Percentiles rank a stretch among this genome's conserved stretches.
Conservation (phyloP, 139 green algal species). For the Edaphochlamys debaryana region DNA sequence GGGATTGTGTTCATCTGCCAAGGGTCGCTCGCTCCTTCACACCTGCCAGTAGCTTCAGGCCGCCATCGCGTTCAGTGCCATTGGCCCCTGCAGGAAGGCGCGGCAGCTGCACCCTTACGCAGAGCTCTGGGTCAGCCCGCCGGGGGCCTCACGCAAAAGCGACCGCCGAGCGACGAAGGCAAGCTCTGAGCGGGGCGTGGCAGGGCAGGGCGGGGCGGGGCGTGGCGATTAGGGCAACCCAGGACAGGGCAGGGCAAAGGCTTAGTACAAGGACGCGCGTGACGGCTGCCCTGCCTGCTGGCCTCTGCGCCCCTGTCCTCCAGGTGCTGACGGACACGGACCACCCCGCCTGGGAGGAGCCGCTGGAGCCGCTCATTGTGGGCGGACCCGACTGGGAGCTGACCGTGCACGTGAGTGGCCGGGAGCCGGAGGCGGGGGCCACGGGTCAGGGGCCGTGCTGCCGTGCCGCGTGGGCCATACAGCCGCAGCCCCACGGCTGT, state of each 20-base stretch:
- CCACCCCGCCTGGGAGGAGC: neutral
- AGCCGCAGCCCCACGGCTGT: no score
- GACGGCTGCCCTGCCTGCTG: no score
- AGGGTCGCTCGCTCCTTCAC: no score
- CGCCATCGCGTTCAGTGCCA: no score
- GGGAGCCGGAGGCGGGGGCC: neutral
- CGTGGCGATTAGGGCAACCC: neutral
- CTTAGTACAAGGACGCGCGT: no score
- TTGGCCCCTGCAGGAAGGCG: neutral
- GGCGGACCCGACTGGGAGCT: conserved; percentile 4
- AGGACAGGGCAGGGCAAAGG: neutral
- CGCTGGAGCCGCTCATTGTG: conserved; percentile 14
- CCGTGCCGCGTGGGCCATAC: no score
- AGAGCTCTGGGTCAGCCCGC: conserved; percentile 3
- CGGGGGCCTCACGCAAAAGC: no score
- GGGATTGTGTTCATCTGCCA: no score
- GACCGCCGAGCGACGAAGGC: neutral
- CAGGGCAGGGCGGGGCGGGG: neutral
- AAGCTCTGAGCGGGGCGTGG: neutral
- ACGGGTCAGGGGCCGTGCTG: neutral
- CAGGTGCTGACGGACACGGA: neutral
- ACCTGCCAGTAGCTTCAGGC: no score
- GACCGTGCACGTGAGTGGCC: conserved; percentile 16
- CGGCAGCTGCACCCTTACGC: conserved; percentile 23
- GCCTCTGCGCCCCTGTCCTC: neutral